Base-by-base conservation (phyloP, 2,329 filamentous ascomycete genomes). In the Cladophialophora exuberans region DNA sequence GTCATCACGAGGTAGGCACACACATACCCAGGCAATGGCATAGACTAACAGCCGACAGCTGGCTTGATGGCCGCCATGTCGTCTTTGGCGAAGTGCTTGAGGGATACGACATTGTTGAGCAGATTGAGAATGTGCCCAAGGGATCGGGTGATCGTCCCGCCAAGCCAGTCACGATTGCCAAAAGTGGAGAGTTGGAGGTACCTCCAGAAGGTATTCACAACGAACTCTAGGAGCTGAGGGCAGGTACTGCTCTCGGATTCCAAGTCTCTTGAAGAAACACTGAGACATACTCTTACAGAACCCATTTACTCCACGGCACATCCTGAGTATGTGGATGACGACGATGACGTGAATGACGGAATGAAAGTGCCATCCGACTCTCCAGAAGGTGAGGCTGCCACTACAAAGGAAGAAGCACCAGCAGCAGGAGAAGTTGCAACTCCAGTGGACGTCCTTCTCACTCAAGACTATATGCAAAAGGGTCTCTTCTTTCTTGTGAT, bases 61-160 rank as follows among this genome's bases (percentile, higher is more conserved):
- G 82, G 83, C 79, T 85, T 62, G 82, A 85, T 69, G 82, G 82
- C 62, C 76, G 76, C 57, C 83, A 86, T 70, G 85, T 87, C 51
- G 83, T 87, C 62, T 88, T 87, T 67, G 85, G 85, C 59, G 84
- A 87, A 69, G 83, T 88, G 42, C 77, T 88, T 49, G 83, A 86
- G 69, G 85, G 85, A 62, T 84, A 85, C 69, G 83, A 87, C 6
- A 69, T 87, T 47, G 81, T 87, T 39, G 81, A 85, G 59, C 78
- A 83, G 73, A 83, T 88, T 62, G 81, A 87, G 73, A 83, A 84
- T 64, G 76, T 83, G 7, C 72, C 77, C 50, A 86, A 86, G 72
- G 76, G 70, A 51, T 60, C 71, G 18, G 75, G 76, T 56, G 83
- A 86, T 73, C 83, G 79, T 72, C 84, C 84, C 33, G 64, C 64